Conservation (phyloP, 225 moss, liverwort and hornwort genomes). For the Marchantia paleacea region DNA sequence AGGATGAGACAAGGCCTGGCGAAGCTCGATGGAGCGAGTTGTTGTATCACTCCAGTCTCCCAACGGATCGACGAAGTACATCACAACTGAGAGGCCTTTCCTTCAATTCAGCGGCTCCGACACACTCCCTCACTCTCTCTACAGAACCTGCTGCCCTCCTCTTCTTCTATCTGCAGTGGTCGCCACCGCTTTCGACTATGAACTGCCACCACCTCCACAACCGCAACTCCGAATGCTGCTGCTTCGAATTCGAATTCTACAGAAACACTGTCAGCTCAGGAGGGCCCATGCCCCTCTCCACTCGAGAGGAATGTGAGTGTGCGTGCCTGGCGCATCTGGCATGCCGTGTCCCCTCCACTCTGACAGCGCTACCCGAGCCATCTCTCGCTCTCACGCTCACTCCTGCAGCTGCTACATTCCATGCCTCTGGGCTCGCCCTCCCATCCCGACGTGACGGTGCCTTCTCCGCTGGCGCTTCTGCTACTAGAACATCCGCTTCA, state of each 20-base stretch:
- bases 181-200: not conserved
- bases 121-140: no score
- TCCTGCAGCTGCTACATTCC: no score
- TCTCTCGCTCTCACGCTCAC: not conserved
- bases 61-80: not conserved
- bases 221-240: no score
- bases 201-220: not conserved
- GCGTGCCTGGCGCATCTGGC: not conserved
- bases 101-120: no score
- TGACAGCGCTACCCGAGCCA: not conserved
- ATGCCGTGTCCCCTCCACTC: not conserved
- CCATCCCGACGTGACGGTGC: no score
- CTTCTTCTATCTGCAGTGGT: not conserved
- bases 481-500: no score
- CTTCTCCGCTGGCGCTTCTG: no score
- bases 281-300: not conserved
- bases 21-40: not conserved
- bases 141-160: not conserved
- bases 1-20: not conserved
- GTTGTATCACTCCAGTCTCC: not conserved
- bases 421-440: no score
- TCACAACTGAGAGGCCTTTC: not conserved
- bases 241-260: not conserved
- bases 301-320: conserved; percentile 2
- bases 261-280: not conserved